Evolutionary conservation across 75 land plant species (phyloP).

Genomic region (Picea glauca): DNA sequence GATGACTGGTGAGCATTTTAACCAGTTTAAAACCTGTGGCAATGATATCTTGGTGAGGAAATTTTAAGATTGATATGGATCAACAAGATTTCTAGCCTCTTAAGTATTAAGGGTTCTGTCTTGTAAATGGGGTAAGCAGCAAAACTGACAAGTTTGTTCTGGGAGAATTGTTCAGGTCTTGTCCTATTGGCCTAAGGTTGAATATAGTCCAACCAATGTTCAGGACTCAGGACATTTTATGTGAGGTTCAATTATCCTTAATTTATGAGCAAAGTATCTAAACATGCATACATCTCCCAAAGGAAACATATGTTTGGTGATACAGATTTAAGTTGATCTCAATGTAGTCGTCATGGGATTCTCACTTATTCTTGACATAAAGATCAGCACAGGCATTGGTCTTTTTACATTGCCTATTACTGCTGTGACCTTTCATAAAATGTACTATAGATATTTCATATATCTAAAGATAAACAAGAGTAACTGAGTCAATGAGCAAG

Average conservation of each 20-base stretch:
- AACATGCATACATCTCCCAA: background rate
- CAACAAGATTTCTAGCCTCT: background rate
- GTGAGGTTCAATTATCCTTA: background rate
- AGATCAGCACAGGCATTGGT: background rate
- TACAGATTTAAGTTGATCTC: background rate
- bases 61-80: background rate
- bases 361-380: background rate
- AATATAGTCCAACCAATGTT: background rate
- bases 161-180: background rate
- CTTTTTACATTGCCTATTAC: background rate
- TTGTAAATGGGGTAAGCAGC: background rate
- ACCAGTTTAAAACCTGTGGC: background rate
- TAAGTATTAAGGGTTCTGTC: background rate
- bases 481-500: background rate
- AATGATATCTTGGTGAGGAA: background rate
- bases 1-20: conserved; percentile 29
- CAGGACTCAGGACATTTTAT: background rate
- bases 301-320: background rate
- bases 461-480: background rate
- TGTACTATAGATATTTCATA: background rate
- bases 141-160: too few relatives aligned
- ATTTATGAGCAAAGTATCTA: background rate
- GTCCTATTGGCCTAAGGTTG: background rate
- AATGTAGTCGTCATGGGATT: background rate
- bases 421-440: background rate